Conservation (phyloP, 1,284 basidiomycete genomes). For the Rhodotorula sp. region DNA sequence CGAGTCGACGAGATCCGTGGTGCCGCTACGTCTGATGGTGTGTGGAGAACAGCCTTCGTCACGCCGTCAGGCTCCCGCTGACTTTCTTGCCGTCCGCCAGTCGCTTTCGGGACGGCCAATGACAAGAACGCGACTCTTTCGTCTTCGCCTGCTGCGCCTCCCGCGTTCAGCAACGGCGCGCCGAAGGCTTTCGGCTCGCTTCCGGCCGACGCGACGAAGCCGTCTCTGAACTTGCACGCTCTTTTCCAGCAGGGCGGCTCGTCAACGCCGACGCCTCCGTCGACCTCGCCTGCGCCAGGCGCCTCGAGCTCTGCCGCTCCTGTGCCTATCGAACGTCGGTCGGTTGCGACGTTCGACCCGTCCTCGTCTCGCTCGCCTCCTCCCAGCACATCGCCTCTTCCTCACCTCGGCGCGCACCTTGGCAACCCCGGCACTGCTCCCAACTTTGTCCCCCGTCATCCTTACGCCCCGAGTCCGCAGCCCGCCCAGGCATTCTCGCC, state of each 20-base stretch:
- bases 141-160: conserved; percentile 50
- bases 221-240: conserved; percentile 30
- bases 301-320: conserved; percentile 7
- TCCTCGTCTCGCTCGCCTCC: conserved; percentile 26
- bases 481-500: conserved; percentile 29
- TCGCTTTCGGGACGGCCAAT: conserved; percentile 52
- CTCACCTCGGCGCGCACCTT: conserved; percentile 28
- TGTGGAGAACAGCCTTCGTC: not conserved
- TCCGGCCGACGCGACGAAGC: conserved; percentile 18
- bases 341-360: conserved; percentile 34
- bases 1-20: conserved; percentile 34
- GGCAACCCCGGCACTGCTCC: conserved; percentile 18
- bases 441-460: conserved; percentile 32
- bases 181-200: conserved; percentile 49
- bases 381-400: conserved; percentile 34
- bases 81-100: conserved; percentile 26
- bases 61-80: conserved; percentile 13
- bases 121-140: conserved; percentile 50
- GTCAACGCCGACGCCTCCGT: conserved; percentile 14
- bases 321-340: conserved; percentile 25
- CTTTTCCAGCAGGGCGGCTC: conserved; percentile 34
- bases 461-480: conserved; percentile 36
- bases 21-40: conserved; percentile 26
- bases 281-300: not conserved
- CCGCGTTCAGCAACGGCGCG: conserved; percentile 44